phyloP scores from a whole-genome alignment of 1,139 yeast genomes.

The Meyerozyma sp. region DNA sequence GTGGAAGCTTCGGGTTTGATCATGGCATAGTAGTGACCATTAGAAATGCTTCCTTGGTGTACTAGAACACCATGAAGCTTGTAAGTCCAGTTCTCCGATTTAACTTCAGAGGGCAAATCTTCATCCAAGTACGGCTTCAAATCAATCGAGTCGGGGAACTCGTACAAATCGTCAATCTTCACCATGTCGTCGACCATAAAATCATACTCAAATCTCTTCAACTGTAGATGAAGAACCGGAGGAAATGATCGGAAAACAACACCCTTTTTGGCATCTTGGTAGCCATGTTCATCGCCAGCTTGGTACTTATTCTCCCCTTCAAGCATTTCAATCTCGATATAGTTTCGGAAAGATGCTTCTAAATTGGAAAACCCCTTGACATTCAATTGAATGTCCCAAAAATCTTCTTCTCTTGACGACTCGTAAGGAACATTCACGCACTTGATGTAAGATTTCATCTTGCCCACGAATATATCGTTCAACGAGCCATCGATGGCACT shows the following conservation, averaged over 20 bases:
- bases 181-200: constrained; percentile 85
- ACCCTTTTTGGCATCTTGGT: constrained; percentile 96
- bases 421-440: constrained; percentile 96
- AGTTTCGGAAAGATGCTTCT: constrained; percentile 74
- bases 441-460: constrained; percentile 90
- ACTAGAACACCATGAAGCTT: constrained; percentile 89
- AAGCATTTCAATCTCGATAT: constrained; percentile 81
- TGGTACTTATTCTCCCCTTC: constrained; percentile 95
- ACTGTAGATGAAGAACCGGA: constrained; percentile 85
- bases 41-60: constrained; percentile 91
- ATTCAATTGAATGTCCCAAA: constrained; percentile 96
- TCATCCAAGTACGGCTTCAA: constrained; percentile 73
- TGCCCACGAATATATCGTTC: constrained; percentile 87
- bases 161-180: constrained; percentile 88
- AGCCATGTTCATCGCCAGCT: constrained; percentile 79
- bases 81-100: constrained; percentile 65
- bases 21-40: constrained; percentile 95
- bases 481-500: constrained; percentile 76
- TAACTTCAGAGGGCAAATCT: constrained; percentile 36
- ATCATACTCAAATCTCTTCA: constrained; percentile 92
- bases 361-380: constrained; percentile 78
- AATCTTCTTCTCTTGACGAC: constrained; percentile 87
- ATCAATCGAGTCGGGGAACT: constrained; percentile 82
- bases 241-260: constrained; percentile 90
- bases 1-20: constrained; percentile 66